Conservation (phyloP, 2,329 filamentous ascomycete genomes). For the Colletotrichum sp. region DNA sequence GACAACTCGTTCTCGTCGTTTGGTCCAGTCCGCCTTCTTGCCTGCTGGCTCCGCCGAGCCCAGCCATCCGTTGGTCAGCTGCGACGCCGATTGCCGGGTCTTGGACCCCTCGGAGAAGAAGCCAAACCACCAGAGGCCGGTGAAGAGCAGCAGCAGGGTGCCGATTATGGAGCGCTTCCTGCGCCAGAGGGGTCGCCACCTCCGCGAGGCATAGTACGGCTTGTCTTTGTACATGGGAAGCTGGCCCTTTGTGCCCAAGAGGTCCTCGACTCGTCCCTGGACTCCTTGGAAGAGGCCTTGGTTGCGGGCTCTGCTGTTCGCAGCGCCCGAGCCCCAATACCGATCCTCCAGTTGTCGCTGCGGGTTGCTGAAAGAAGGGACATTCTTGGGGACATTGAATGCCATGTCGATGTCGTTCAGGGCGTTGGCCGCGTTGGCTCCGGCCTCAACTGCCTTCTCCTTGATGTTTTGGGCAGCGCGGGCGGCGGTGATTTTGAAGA, state of each 20-base stretch:
- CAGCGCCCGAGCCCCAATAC: conserved; percentile 64
- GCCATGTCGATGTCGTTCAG: conserved; percentile 66
- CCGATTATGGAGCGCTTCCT: conserved; percentile 64
- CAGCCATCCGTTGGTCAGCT: conserved; percentile 60
- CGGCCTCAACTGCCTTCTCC: conserved; percentile 54
- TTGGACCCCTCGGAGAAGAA: conserved; percentile 51
- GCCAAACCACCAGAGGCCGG: conserved; percentile 73
- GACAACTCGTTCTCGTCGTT: conserved; percentile 79
- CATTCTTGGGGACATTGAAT: conserved; percentile 71
- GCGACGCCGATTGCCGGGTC: conserved; percentile 36
- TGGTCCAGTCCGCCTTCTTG: conserved; percentile 72
- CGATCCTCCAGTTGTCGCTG: conserved; percentile 70
- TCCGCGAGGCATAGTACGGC: conserved; percentile 73
- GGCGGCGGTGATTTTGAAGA: conserved; percentile 54
- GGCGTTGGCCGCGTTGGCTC: conserved; percentile 52
- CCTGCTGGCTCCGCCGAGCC: conserved; percentile 50
- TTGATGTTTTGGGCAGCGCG: conserved; percentile 48
- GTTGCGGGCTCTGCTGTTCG: conserved; percentile 45
- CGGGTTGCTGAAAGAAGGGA: conserved; percentile 71
- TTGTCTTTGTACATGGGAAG: conserved; percentile 99
- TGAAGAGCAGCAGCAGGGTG: conserved; percentile 59
- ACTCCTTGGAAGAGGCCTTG: conserved; percentile 55
- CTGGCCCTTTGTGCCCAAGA: conserved; percentile 65
- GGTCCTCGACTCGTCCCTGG: conserved; percentile 65
- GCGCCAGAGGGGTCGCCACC: conserved; percentile 64